Conservation (phyloP, 2,329 filamentous ascomycete genomes). For the Ophiostoma sp. region DNA sequence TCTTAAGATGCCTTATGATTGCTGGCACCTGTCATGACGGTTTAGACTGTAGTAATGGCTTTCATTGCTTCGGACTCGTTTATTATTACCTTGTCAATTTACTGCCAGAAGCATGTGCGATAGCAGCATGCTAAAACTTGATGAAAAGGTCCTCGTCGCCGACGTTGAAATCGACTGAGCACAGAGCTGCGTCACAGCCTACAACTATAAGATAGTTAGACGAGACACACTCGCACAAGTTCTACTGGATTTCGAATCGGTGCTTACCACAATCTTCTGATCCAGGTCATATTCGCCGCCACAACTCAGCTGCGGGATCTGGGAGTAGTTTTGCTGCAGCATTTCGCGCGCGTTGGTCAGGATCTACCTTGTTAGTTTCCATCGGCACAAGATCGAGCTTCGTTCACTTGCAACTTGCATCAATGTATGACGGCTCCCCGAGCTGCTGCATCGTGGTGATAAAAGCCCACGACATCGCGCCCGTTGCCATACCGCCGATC, state of each 20-base stretch:
- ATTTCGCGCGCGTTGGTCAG: constrained; percentile 27
- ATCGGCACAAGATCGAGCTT: background rate
- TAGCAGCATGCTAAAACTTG: too few species aligned
- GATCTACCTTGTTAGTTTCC: constrained; percentile 21
- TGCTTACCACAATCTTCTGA: constrained; percentile 22
- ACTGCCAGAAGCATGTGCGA: too few species aligned
- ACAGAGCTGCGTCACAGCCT: background rate
- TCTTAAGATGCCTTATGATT: background rate
- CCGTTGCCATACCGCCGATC: constrained; percentile 34
- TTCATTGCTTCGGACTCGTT: too few species aligned
- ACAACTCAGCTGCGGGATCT: constrained; percentile 31
- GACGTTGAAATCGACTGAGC: too few species aligned
- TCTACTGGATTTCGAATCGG: background rate
- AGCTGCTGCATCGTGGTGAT: constrained; percentile 32
- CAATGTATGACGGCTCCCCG: constrained; percentile 32
- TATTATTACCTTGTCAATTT: too few species aligned
- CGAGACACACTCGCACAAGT: background rate
- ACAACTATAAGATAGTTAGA: background rate
- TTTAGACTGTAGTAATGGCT: too few species aligned
- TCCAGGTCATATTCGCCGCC: constrained; percentile 32
- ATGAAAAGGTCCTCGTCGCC: too few species aligned
- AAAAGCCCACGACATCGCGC: constrained; percentile 39
- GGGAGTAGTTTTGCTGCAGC: constrained; percentile 29
- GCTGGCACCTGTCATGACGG: too few species aligned
- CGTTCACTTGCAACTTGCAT: constrained; percentile 29